A percentile compares a stretch with the other conserved stretches of the same genome.
phyloP scores from a whole-genome alignment of 2,329 filamentous ascomycete species.

The Dothideomycetidae sp. region DNA sequence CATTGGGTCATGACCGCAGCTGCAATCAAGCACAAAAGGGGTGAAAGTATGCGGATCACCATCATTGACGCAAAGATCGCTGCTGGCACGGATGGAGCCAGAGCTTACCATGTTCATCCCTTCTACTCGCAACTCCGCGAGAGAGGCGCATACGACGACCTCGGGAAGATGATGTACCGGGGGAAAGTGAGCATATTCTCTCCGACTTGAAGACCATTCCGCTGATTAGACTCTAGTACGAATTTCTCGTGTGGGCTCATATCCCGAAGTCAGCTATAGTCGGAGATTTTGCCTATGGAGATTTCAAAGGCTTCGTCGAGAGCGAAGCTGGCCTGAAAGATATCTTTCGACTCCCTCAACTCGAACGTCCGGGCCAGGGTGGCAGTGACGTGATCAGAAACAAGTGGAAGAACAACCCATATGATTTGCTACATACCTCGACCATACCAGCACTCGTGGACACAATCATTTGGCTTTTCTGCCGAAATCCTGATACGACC shows the following conservation, averaged over 20 bases:
- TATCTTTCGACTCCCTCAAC: slow-evolving; percentile 2
- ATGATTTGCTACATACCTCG: neutral
- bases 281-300: neutral
- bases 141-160: neutral
- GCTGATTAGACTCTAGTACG: slow-evolving; percentile 1
- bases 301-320: neutral
- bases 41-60: neutral
- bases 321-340: neutral
- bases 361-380: neutral
- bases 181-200: neutral
- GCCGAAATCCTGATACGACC: neutral
- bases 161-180: neutral
- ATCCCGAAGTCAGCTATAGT: slow-evolving; percentile 4
- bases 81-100: neutral
- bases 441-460: neutral
- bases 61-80: slow-evolving; percentile 3
- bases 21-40: neutral
- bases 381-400: neutral
- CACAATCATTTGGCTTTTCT: neutral
- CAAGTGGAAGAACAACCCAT: neutral
- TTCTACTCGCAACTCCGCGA: neutral
- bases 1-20: slow-evolving; percentile 1
- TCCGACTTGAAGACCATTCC: neutral
- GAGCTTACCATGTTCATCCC: neutral
- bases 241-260: slow-evolving; percentile 5